Evolutionary conservation across 78 protist genomes (phyloP), one percentile per base, ranked within the genome.

Genomic region (Cavenderia fasciculata): DNA sequence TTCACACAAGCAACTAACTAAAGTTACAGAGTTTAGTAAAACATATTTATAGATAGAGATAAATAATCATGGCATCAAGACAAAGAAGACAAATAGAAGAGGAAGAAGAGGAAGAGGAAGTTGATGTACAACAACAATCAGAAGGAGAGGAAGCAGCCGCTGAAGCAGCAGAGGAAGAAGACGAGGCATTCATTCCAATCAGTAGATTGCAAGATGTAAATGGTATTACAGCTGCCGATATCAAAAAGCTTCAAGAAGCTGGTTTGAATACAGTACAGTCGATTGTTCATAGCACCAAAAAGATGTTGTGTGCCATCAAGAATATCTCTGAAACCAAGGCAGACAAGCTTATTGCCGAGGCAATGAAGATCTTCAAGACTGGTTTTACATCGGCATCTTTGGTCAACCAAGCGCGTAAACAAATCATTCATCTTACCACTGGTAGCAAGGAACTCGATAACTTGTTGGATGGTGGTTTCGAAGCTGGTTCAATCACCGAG

Each of bases 401-500:
- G 47, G 71, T 94, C 21, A 95, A 97, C 79, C 59, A 69, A 57
- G 63, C 36, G 21, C 36, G 94, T 23, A 27, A 78, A 27, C 97
- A 98, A 34, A 69, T 97, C 36, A 23, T 97, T 46, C 52, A 66
- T 18, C 49, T 99, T 23, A 87, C 99, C 8, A 97, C 99, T 0
- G 99, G 99, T 18, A 85, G 95, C n/a, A 97, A 95, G 27, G 98
- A 97, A 73, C 79, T 98, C 5, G 99, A 99, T 86, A 91, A 61
- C 62, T 69, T 99, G 75, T 85, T 97, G 7, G 95, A 94, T 2
- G 99, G 99, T 27, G 99, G 99, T 21, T 66, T 99, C 49, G 99
- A 99, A 86, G 97, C 99, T 3, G 99, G 99, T 1, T 93, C 98
- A 19, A 97, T 98, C 51, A 99, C 99, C 18, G 99, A 99, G 73